Conservation (phyloP, 2,329 filamentous ascomycete species). For the Aureobasidium subglaciale region DNA sequence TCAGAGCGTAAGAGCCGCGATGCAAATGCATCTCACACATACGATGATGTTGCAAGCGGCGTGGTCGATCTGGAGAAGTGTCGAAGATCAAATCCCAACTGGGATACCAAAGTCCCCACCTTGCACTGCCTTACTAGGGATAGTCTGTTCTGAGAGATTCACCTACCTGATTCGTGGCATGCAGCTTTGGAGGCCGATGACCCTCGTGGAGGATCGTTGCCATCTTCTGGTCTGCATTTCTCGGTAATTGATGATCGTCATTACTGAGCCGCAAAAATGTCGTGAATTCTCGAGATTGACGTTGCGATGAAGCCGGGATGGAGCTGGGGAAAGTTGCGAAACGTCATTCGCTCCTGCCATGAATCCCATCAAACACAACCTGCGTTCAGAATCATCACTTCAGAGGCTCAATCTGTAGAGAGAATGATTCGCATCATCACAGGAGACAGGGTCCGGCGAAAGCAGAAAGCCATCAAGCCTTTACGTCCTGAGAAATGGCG, state of each 20-base stretch:
- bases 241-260: neutral
- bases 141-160: neutral
- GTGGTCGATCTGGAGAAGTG: neutral
- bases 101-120: neutral
- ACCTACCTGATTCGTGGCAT: neutral
- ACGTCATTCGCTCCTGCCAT: neutral
- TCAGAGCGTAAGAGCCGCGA: neutral
- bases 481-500: neutral
- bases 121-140: neutral
- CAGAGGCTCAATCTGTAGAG: neutral
- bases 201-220: neutral
- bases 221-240: neutral
- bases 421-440: neutral
- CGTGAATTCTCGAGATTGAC: neutral
- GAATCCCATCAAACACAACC: neutral
- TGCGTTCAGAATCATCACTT: neutral
- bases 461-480: neutral
- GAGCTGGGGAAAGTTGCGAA: neutral
- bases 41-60: neutral
- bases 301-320: neutral
- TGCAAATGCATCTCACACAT: neutral
- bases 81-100: neutral
- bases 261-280: neutral
- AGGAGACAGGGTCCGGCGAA: neutral
- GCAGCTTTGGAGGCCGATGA: neutral